Base-by-base conservation (phyloP, 495 filamentous ascomycete species). In the Neurospora discreta region DNA sequence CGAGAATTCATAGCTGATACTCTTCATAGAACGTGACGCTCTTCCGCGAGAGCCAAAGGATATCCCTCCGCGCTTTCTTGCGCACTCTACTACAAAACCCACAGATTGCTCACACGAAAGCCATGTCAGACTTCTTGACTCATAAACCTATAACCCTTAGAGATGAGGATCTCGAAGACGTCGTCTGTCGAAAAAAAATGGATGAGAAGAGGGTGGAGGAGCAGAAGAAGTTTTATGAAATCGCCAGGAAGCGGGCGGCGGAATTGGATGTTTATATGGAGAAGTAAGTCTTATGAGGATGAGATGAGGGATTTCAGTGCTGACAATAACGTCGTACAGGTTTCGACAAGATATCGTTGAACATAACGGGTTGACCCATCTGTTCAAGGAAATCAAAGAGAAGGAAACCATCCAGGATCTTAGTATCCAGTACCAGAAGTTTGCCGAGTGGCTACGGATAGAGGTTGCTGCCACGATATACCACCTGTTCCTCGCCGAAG, bases 241-340 rank as follows among this genome's bases (percentile, higher is more conserved):
- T 99, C 78, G 95, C 95, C 3, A 84, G 93, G 73, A 89, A 93
- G 79, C 91, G 95, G 69, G 95, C 95, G 16, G 89, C 91, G 4
- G 96, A 98, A 76, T 81, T 99, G 68, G 96, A 99, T 82, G 91
- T 97, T 9, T 98, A 98, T 78, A 99, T 99, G 95, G 95, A 99
- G 82, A 81, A 95, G 90, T 95, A 86, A 78, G 90, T 86, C 23
- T n/a, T 13, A 40, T 20, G 52, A 11, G 15, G 16, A n/a, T 58
- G 15, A 39, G 11, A 5, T n/a, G 10, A n/a, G 10, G 13, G 13
- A 23, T n/a, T 26, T 36, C 33, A 16, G 39, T 69, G 39, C 46
- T 67, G 39, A 73, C 69, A 36, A 18, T 68, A 68, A 69, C 23
- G 36, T 23, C 39, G 68, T 69, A 5, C 38, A 85, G 84, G 71